Percentiles rank a stretch among this genome's conserved stretches.
phyloP scores from a whole-genome alignment of 345 rosid species.

The Ceriops tagal region DNA sequence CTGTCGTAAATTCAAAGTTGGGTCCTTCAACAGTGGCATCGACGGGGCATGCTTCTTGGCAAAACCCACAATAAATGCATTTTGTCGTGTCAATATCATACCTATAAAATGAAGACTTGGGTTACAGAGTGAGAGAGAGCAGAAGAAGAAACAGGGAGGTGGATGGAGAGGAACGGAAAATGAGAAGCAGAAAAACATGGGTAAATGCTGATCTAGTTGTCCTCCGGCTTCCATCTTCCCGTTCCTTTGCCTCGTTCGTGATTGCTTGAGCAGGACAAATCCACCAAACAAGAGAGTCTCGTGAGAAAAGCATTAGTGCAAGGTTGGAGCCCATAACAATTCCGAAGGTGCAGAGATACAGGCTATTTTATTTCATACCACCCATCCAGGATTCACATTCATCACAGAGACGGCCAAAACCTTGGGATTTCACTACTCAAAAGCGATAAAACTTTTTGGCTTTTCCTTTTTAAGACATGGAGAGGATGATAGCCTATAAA shows the following conservation, averaged over 20 bases:
- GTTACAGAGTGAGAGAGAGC: constrained; percentile 1
- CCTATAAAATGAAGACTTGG: constrained; percentile 34
- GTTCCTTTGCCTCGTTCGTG: constrained; percentile 95
- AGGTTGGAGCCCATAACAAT: too few species aligned
- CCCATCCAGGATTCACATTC: neutral
- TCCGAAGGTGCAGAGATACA: too few species aligned
- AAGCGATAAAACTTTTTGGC: neutral
- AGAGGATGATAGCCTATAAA: neutral
- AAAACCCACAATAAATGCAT: constrained; percentile 95
- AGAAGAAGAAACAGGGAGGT: neutral
- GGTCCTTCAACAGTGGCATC: constrained; percentile 99
- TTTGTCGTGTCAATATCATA: constrained; percentile 97
- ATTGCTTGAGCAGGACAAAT: constrained; percentile 98
- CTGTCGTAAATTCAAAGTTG: constrained; percentile 91
- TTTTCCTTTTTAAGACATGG: neutral
- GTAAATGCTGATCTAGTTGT: constrained; percentile 65
- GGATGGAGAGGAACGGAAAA: neutral
- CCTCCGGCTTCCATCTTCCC: constrained; percentile 99
- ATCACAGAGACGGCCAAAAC: neutral
- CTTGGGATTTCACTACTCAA: neutral
- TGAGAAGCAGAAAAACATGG: neutral
- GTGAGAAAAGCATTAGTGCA: constrained; percentile 11
- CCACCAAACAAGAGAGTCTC: constrained; percentile 34
- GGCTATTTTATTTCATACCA: too few species aligned
- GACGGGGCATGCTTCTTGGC: constrained; percentile 99